Base-by-base conservation (phyloP, 73 alveolate genomes). In the Effrenium voratum region DNA sequence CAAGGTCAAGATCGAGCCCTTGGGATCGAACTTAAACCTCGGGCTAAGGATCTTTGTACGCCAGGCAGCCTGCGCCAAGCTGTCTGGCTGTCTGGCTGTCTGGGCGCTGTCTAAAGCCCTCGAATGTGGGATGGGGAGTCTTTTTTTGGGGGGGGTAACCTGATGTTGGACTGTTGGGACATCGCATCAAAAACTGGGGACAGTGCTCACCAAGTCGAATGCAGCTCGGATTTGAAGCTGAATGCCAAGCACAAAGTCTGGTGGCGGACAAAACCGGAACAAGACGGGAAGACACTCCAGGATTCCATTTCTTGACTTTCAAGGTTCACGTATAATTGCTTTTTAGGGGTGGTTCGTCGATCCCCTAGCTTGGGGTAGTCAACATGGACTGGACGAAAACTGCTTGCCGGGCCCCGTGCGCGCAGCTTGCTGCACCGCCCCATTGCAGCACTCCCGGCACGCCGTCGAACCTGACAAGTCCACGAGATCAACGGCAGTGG, bases 401-500 rank as follows among this genome's bases (percentile, higher is more conserved):
- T n/a, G n/a, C 63, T 6, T 41, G 24, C 87, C 41, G 60, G 60
- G 87, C 16, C 26, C 40, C 44, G 38, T 13, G 76, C 97, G 97
- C 97, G 40, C 97, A 90, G 97, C 97, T 90, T n/a, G 97, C 97
- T 28, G 97, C 97, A n/a, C 97, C 97, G 34, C 97, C 97, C 97
- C 97, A 90, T 57, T 90, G 97, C 79, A 86, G 97, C 76, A 90
- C 97, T 5, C 97, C 97, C 49, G 82, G 75, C n/a, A 90, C 97
- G 45, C 97, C 97, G 43, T 90, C 97, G 32, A 90, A 90, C 97
- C 97, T 88, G 41, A 13, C 68, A 47, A 55, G 30, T 60, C 16
- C 75, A 60, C n/a, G n/a, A n/a, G n/a, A n/a, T n/a, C n/a, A n/a
- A n/a, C n/a, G n/a, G n/a, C n/a, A n/a, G n/a, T n/a, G n/a, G n/a